Evolutionary conservation across 805 yeast species (phyloP).

Genomic region (Kodamaea neixiangensis): DNA sequence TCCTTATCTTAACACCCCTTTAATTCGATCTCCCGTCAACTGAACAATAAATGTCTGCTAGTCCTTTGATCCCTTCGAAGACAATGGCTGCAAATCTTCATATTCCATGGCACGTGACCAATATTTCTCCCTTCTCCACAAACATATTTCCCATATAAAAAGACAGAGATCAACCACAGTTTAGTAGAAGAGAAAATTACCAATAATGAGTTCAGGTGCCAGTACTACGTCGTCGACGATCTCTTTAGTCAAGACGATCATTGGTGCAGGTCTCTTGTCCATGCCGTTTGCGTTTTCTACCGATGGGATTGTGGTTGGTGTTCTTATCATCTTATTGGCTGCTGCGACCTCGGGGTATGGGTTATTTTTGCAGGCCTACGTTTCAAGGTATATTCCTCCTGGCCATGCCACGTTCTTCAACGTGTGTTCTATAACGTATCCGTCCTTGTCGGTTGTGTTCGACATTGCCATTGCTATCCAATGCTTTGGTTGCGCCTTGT

Average conservation of each 20-base stretch:
- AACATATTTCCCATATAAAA: neutral
- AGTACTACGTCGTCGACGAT: constrained; percentile 58
- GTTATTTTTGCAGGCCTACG: constrained; percentile 59
- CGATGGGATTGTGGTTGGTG: constrained; percentile 49
- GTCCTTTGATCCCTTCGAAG: neutral
- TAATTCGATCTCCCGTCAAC: neutral
- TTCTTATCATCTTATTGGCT: constrained; percentile 55
- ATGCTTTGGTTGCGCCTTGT: constrained; percentile 70
- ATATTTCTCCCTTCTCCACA: neutral
- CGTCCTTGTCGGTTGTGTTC: constrained; percentile 59
- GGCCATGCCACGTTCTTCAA: constrained; percentile 74
- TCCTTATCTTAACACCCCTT: neutral
- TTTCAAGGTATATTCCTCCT: constrained; percentile 49
- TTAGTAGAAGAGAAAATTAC: neutral
- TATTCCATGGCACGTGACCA: neutral
- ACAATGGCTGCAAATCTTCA: neutral
- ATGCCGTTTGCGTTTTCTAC: constrained; percentile 67
- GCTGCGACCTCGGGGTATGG: constrained; percentile 71
- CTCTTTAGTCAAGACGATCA: constrained; percentile 56
- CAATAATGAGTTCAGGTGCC: constrained; percentile 34
- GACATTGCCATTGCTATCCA: constrained; percentile 70
- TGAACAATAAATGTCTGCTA: too few species aligned
- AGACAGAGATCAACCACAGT: neutral
- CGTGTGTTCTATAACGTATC: constrained; percentile 59
- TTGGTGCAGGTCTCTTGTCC: constrained; percentile 70